Conservation (phyloP, 2,329 filamentous ascomycete genomes). For the Diaporthe longicolla region DNA sequence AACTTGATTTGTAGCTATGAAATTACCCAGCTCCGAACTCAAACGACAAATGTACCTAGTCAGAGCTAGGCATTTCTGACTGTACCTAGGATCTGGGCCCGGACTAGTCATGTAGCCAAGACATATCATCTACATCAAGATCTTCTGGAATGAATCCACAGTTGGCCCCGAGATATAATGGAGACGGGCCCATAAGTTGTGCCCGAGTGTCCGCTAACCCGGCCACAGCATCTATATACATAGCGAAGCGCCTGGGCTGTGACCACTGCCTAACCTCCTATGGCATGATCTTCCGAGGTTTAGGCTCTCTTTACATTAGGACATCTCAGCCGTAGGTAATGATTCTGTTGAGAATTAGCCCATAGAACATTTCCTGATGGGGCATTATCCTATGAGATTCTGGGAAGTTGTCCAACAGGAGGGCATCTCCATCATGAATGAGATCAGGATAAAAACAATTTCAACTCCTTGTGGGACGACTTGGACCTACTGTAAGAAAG, state of each 20-base stretch:
- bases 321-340: no score
- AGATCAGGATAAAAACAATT: no score
- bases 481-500: no score
- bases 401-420: no score
- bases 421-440: no score
- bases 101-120: neutral
- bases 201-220: neutral
- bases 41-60: neutral
- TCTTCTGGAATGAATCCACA: neutral
- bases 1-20: neutral
- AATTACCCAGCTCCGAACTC: neutral
- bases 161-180: neutral
- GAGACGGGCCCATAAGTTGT: neutral
- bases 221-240: neutral
- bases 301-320: no score
- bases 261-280: neutral
- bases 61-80: neutral
- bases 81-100: neutral
- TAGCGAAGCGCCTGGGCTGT: neutral
- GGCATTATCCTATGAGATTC: no score
- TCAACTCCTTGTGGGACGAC: no score
- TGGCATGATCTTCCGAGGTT: no score
- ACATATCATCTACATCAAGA: neutral
- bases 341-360: no score
- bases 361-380: no score